Base-by-base conservation (phyloP, 345 rosid genomes). In the Citrus hindsii region DNA sequence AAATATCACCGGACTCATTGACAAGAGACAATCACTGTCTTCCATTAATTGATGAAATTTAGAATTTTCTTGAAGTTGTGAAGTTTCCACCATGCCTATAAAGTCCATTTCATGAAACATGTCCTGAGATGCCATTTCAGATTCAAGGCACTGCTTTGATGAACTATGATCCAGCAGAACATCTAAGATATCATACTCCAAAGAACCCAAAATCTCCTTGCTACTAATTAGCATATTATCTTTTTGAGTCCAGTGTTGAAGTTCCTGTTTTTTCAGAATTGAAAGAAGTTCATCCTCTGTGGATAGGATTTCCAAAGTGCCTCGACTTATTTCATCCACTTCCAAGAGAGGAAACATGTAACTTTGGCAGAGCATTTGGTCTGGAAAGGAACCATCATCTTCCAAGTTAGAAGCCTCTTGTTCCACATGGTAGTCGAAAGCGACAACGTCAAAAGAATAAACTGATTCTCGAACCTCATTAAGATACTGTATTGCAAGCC, bases 331-430 rank as follows among this genome's bases (percentile, higher is more conserved):
- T 75, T 94, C 95, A 77, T 91, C 89, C 80, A 89, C 91, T 87
- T 96, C 99, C 42, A 92, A 78, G 77, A 89, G 79, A 33, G 94
- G 95, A 82, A 91, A 90, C 21, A 71, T 76, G 79, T 72, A 78
- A 46, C 51, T 46, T 67, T 79, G 82, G 81, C 76, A 83, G 71
- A 81, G 84, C 48, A 67, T 67, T 51, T 51, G 83, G 74, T 81
- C 88, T 40, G 81, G 85, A 74, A 67, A 79, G 55, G 76, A 79
- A 78, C 83, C 78, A 69, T 88, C 91, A 78, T 87, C 88, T 76
- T 88, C 92, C 82, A 67, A 48, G 9, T 69, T 28, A 61, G 58
- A 78, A 71, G 79, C 73, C 37, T 77, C 79, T 55, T 79, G 77
- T 79, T 89, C 88, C 71, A 83, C 76, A 77, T 79, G 78, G 82